Conservation (phyloP, 1,284 basidiomycete genomes). For the Inonotus obliquus region DNA sequence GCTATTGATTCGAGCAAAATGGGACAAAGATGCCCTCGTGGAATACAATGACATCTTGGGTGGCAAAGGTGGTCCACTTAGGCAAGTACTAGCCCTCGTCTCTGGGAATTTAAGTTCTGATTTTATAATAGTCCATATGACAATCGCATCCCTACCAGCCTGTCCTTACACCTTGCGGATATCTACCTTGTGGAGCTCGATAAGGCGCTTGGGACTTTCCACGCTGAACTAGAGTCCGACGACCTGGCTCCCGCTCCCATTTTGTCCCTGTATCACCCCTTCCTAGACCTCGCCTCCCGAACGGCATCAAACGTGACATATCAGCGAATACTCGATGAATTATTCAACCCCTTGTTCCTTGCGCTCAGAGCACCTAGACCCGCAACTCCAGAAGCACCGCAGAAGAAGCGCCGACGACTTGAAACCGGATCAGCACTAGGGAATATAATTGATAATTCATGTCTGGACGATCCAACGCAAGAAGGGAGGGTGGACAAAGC, state of each 20-base stretch:
- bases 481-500: conserved; percentile 35
- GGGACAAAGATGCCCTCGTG: conserved; percentile 53
- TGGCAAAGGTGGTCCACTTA: conserved; percentile 66
- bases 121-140: conserved; percentile 57
- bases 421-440: conserved; percentile 32
- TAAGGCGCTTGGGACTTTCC: conserved; percentile 45
- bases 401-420: conserved; percentile 40
- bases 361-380: conserved; percentile 31
- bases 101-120: conserved; percentile 7
- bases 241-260: conserved; percentile 48
- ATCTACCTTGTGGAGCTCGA: conserved; percentile 91
- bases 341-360: conserved; percentile 62
- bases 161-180: conserved; percentile 85
- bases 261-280: conserved; percentile 56
- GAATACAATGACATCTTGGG: conserved; percentile 69
- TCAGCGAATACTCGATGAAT: conserved; percentile 58
- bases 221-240: not conserved
- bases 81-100: conserved; percentile 47
- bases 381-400: not conserved
- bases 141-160: conserved; percentile 68
- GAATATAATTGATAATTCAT: conserved; percentile 45
- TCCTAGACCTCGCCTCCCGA: conserved; percentile 63
- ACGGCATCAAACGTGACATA: conserved; percentile 60
- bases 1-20: conserved; percentile 66
- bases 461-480: conserved; percentile 35